Conservation (phyloP, 2,329 filamentous ascomycete genomes). For the Alternaria sp. region DNA sequence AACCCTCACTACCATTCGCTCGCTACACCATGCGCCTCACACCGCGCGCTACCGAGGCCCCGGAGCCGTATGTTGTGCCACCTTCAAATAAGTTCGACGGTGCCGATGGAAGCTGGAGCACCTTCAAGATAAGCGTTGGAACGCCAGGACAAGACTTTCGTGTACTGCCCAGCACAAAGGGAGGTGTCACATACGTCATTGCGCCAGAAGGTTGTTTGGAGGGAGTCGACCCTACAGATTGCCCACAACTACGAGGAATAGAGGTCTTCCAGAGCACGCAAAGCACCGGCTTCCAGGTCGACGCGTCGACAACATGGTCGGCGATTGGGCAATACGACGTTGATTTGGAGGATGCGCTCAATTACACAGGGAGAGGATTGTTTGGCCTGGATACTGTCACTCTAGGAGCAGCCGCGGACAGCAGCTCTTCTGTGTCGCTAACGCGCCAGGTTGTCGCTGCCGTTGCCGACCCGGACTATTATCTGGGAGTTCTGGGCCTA, state of each 20-base stretch:
- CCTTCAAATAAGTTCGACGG: constrained; percentile 47
- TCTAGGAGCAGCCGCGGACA: constrained; percentile 31
- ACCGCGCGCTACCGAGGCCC: constrained; percentile 22
- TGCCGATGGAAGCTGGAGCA: constrained; percentile 52
- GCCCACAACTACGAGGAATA: constrained; percentile 37
- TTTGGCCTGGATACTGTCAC: constrained; percentile 44
- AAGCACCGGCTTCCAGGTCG: constrained; percentile 41
- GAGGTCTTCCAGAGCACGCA: constrained; percentile 38
- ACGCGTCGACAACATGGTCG: constrained; percentile 41
- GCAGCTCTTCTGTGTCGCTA: constrained; percentile 23
- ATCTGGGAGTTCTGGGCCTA: constrained; percentile 37
- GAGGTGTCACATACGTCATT: constrained; percentile 39
- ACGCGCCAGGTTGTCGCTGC: constrained; percentile 40
- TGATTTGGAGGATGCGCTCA: constrained; percentile 37
- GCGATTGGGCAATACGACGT: constrained; percentile 41
- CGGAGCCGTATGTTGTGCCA: constrained; percentile 40
- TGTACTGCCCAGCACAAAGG: constrained; percentile 45
- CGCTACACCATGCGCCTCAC: constrained; percentile 29
- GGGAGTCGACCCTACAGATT: constrained; percentile 35
- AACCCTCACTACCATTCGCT: constrained; percentile 1
- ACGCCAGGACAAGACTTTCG: constrained; percentile 49
- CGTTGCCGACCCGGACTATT: constrained; percentile 39
- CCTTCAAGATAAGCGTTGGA: constrained; percentile 50
- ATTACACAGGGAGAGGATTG: constrained; percentile 32
- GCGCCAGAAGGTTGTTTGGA: constrained; percentile 45